Evolutionary conservation across 106 monocot genomes (phyloP).

Genomic region (Dactylorhiza incarnata): DNA sequence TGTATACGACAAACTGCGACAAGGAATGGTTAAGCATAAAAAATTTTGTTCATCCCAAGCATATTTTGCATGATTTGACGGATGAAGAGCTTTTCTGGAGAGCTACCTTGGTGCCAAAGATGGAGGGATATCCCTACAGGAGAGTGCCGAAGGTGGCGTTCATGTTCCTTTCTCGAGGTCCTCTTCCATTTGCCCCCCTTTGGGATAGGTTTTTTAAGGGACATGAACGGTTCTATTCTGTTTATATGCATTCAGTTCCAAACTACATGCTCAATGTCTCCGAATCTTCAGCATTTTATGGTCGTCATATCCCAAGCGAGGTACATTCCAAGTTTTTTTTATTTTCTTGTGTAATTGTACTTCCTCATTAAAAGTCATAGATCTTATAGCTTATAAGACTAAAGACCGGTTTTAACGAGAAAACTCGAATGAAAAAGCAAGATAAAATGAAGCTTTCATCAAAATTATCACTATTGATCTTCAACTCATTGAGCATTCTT

Average conservation of each 20-base stretch:
- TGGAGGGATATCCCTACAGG: constrained; percentile 49
- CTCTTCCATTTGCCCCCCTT: constrained; percentile 57
- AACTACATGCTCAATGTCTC: constrained; percentile 66
- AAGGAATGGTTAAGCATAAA: constrained; percentile 31
- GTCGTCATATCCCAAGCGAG: constrained; percentile 78
- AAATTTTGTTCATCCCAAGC: constrained; percentile 41
- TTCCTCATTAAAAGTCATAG: background rate
- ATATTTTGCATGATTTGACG: constrained; percentile 51
- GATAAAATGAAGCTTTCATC: too few species aligned
- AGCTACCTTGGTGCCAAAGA: constrained; percentile 69
- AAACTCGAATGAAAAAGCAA: too few species aligned
- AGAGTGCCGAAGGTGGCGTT: constrained; percentile 89
- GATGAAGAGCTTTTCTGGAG: constrained; percentile 90
- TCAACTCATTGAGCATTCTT: too few species aligned
- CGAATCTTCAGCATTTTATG: constrained; percentile 54
- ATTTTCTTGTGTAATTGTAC: too few species aligned
- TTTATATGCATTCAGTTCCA: constrained; percentile 69
- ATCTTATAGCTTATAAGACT: too few species aligned
- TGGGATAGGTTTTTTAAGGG: constrained; percentile 87
- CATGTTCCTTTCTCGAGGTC: constrained; percentile 75
- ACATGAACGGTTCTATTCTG: constrained; percentile 55
- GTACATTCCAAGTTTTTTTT: constrained; percentile 16
- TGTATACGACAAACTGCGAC: constrained; percentile 28
- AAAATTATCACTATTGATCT: too few species aligned
- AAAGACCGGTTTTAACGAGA: too few species aligned